phyloP scores from a whole-genome alignment of 306 rosid genomes.

The Corylus heterophylla region DNA sequence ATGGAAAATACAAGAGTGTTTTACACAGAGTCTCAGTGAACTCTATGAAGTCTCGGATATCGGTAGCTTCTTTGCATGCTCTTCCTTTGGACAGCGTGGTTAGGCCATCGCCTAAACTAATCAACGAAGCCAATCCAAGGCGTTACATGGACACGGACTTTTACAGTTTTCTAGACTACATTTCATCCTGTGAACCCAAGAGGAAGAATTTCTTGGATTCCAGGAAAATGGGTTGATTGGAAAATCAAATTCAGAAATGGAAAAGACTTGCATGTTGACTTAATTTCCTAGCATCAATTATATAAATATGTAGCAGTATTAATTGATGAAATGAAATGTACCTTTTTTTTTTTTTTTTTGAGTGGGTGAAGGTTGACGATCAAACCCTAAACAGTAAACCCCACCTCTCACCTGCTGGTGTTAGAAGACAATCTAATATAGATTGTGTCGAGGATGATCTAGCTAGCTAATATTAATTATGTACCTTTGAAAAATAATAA shows the following conservation, averaged over 20 bases:
- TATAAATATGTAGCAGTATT: neutral
- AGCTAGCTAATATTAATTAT: neutral
- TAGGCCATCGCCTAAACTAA: constrained; percentile 63
- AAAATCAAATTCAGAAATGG: neutral
- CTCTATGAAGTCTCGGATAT: constrained; percentile 41
- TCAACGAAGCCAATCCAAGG: constrained; percentile 63
- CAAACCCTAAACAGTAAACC: neutral
- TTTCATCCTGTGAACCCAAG: constrained; percentile 56
- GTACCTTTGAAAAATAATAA: neutral
- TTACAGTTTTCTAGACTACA: constrained; percentile 52
- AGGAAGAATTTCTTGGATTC: constrained; percentile 71
- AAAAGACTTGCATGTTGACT: neutral
- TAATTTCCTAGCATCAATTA: neutral
- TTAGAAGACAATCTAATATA: neutral
- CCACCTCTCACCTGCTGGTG: neutral
- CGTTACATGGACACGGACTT: constrained; percentile 71
- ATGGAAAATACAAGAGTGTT: constrained; percentile 88
- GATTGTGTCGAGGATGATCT: neutral
- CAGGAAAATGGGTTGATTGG: constrained; percentile 47
- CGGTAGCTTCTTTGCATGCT: constrained; percentile 78
- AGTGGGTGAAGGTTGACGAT: neutral
- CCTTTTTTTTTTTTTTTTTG: neutral
- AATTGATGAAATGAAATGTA: neutral
- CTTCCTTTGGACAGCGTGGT: constrained; percentile 46
- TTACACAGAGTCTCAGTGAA: constrained; percentile 80